A percentile compares a stretch with the other conserved stretches of the same genome.
Conservation (phyloP, 805 yeast species). For the Komagataella ulmi region DNA sequence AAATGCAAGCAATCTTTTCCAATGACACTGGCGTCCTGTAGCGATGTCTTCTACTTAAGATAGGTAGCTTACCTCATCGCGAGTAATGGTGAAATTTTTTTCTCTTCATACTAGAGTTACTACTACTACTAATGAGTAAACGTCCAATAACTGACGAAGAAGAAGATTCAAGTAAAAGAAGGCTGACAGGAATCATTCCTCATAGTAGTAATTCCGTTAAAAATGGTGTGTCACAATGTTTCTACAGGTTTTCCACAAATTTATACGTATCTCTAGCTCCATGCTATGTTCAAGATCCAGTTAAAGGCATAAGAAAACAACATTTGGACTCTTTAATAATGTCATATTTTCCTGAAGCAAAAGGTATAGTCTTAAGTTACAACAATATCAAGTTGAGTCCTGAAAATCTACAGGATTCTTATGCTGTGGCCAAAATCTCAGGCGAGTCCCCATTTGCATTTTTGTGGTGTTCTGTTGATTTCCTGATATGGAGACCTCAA, state of each 20-base stretch:
- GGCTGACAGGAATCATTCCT: neutral
- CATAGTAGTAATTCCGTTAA: neutral
- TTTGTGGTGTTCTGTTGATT: slow-evolving; percentile 73
- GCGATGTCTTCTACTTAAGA: neutral
- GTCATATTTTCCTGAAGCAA: slow-evolving; percentile 59
- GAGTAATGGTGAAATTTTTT: neutral
- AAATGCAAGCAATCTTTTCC: neutral
- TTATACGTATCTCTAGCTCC: slow-evolving; percentile 88
- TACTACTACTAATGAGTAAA: neutral
- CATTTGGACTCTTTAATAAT: slow-evolving; percentile 84
- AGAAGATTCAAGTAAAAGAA: neutral
- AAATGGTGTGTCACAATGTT: slow-evolving; percentile 51
- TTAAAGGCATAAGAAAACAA: slow-evolving; percentile 72
- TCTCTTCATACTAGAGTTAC: neutral
- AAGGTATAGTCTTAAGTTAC: slow-evolving; percentile 80
- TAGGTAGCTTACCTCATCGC: neutral
- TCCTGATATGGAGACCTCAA: slow-evolving; percentile 82
- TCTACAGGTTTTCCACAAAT: slow-evolving; percentile 42
- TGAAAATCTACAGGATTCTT: slow-evolving; percentile 24
- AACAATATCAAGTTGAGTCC: slow-evolving; percentile 39
- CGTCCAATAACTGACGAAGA: neutral
- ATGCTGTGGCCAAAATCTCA: slow-evolving; percentile 50
- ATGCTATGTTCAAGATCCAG: slow-evolving; percentile 48
- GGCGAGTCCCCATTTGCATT: slow-evolving; percentile 81
- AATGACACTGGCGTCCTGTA: neutral